Percentiles rank a stretch among this genome's conserved stretches.
These are phyloP conservation scores for Leishmania mexicana DNA, from an alignment of 208 protist genomes.

Conservation along the genomic window DNA sequence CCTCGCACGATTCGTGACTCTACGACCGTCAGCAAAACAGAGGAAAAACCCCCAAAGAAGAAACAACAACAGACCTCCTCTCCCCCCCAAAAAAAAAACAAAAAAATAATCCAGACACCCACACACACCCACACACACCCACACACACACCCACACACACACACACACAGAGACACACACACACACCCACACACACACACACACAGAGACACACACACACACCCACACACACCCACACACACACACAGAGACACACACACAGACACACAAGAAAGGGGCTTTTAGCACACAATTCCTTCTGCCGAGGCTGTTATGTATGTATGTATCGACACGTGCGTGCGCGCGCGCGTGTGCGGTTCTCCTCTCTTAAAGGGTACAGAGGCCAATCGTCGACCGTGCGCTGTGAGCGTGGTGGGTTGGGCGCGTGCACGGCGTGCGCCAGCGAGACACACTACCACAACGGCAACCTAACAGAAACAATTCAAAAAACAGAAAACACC, in stretches of 20 bases:
- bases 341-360: too few relatives aligned
- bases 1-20: background rate
- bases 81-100: too few relatives aligned
- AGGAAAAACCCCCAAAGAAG: background rate
- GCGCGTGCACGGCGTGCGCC: background rate
- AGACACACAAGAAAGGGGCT: background rate
- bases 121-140: too few relatives aligned
- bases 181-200: background rate
- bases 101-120: too few relatives aligned
- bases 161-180: background rate
- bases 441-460: background rate
- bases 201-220: background rate
- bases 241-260: too few relatives aligned
- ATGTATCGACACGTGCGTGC: background rate
- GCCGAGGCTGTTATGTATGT: background rate
- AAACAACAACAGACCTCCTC: background rate
- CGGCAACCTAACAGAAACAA: background rate
- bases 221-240: background rate
- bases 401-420: background rate
- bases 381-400: background rate
- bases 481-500: too few relatives aligned
- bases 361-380: background rate
- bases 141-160: background rate
- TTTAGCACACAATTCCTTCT: background rate
- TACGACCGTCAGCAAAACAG: background rate